Percentiles rank a stretch among this genome's conserved stretches.
Conservation (phyloP, 2,329 filamentous ascomycete genomes). For the Purpureocillium lavendulum region DNA sequence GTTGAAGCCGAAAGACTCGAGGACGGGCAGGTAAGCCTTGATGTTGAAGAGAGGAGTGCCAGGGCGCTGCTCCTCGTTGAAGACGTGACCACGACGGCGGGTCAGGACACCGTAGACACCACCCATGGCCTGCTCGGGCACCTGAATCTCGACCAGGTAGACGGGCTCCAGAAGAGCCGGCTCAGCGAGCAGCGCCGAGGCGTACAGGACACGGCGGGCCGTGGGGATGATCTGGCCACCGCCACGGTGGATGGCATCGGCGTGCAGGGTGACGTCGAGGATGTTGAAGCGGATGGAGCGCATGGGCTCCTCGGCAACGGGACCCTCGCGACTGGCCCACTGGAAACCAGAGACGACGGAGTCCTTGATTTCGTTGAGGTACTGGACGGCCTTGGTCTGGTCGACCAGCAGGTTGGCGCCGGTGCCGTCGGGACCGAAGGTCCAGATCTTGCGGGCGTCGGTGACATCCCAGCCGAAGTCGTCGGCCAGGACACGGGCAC, state of each 20-base stretch:
- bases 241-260: conserved; percentile 99
- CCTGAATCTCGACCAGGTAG: conserved; percentile 99
- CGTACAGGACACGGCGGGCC: conserved; percentile 94
- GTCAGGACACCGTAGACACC: conserved; percentile 99
- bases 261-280: conserved; percentile 98
- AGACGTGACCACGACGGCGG: conserved; percentile 97
- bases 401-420: conserved; percentile 98
- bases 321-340: conserved; percentile 97
- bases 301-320: conserved; percentile 97
- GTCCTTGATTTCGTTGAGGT: conserved; percentile 99
- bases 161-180: conserved; percentile 92
- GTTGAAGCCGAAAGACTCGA: conserved; percentile 99
- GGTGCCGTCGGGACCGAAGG: conserved; percentile 95
- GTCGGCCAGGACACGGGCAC: conserved; percentile 91
- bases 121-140: conserved; percentile 97
- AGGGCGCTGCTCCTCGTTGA: conserved; percentile 94
- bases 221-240: conserved; percentile 98
- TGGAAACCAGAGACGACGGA: conserved; percentile 99
- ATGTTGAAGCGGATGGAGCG: conserved; percentile 97
- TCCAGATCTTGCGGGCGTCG: conserved; percentile 99
- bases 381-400: conserved; percentile 99
- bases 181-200: conserved; percentile 80
- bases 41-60: conserved; percentile 99
- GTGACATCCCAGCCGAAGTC: conserved; percentile 99
- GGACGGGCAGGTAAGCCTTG: conserved; percentile 94